Percentiles rank a stretch among this genome's conserved stretches.
Conservation (phyloP, 2,329 filamentous ascomycete species). For the Aureobasidium sp. region DNA sequence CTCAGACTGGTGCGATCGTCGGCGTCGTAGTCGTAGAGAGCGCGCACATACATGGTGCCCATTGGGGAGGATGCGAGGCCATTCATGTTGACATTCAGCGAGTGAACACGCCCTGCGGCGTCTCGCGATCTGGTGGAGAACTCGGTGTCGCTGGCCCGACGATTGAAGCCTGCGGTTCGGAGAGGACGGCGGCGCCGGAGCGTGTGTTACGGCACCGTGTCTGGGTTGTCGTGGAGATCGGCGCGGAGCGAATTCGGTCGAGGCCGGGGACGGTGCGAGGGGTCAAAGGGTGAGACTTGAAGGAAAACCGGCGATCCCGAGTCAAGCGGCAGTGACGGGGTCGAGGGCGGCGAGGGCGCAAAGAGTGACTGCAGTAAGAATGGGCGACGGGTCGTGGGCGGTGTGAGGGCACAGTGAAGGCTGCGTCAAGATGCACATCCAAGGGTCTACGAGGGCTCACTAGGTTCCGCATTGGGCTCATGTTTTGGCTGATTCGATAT, state of each 20-base stretch:
- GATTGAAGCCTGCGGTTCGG: neutral
- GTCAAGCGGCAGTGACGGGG: neutral
- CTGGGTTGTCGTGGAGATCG: neutral
- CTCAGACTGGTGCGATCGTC: slow-evolving; percentile 95
- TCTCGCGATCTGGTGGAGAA: neutral
- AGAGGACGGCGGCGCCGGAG: neutral
- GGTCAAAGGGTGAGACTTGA: neutral
- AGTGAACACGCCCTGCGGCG: slow-evolving; percentile 3
- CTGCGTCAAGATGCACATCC: neutral
- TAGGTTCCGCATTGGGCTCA: neutral
- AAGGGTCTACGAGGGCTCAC: neutral
- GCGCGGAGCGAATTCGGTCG: slow-evolving; percentile 7
- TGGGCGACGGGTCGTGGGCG: neutral
- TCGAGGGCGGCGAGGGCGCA: neutral
- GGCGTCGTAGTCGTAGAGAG: slow-evolving; percentile 94
- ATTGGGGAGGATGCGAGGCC: slow-evolving; percentile 43
- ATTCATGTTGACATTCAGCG: slow-evolving; percentile 35
- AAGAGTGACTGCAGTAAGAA: slow-evolving; percentile 9
- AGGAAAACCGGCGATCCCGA: neutral
- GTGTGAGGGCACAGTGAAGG: neutral
- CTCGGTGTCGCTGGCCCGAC: neutral
- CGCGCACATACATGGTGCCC: slow-evolving; percentile 74
- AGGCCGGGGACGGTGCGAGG: neutral
- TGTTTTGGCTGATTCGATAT: neutral
- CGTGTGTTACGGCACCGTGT: neutral